phyloP scores from a whole-genome alignment of 495 filamentous ascomycete genomes.

The Tuber borchii region DNA sequence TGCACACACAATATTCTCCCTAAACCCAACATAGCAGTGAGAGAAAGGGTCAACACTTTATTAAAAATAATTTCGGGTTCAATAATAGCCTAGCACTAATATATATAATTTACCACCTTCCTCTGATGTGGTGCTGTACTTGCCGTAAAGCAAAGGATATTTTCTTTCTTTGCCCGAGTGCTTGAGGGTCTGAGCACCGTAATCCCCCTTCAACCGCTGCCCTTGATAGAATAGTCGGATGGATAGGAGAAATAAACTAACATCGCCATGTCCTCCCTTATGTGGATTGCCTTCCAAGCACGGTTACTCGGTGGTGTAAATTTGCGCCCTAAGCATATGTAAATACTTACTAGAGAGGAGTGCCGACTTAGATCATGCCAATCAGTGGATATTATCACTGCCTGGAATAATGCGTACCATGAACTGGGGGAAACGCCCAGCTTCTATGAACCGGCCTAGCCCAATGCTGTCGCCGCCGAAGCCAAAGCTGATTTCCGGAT shows the following conservation, averaged over 20 bases:
- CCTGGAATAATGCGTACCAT: conserved; percentile 18
- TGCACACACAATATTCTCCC: background rate
- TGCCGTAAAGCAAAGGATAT: no score
- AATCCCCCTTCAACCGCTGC: no score
- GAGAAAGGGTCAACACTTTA: background rate
- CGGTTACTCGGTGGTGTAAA: conserved; percentile 34
- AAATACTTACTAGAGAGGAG: conserved; percentile 28
- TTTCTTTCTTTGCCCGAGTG: no score
- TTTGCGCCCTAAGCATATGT: conserved; percentile 35
- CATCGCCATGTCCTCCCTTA: conserved; percentile 43
- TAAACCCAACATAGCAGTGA: no score
- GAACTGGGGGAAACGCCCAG: conserved; percentile 45
- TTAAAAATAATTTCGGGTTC: background rate
- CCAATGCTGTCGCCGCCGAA: conserved; percentile 46
- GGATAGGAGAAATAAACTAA: conserved; percentile 11
- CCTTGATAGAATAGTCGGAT: no score
- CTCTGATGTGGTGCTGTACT: no score
- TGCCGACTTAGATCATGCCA: conserved; percentile 35
- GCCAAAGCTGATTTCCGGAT: conserved; percentile 8
- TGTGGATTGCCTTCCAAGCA: conserved; percentile 44
- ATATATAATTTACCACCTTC: background rate
- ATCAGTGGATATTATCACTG: conserved; percentile 34
- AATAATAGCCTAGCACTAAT: background rate
- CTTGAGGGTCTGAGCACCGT: no score
- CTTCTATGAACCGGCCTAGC: conserved; percentile 41